Percentiles rank a stretch among this genome's conserved stretches.
Conservation (phyloP, 129 eudicot species). For the Centrapalus pauciflorus region DNA sequence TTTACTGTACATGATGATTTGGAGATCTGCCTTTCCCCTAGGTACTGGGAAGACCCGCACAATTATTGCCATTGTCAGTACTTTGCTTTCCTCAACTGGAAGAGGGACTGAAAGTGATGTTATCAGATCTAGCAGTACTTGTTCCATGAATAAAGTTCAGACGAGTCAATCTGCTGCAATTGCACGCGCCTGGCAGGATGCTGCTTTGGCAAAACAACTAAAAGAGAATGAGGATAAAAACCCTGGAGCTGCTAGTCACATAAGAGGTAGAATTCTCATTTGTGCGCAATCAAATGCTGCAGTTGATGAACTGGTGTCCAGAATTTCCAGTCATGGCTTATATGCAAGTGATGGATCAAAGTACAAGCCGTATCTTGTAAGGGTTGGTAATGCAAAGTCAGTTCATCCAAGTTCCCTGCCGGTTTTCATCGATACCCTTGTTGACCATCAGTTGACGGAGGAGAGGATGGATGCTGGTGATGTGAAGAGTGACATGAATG, state of each 20-base stretch:
- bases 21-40: slow-evolving; percentile 12
- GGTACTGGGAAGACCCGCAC: slow-evolving; percentile 98
- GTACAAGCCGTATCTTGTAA: slow-evolving; percentile 93
- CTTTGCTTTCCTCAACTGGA: slow-evolving; percentile 55
- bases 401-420: slow-evolving; percentile 82
- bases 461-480: slow-evolving; percentile 38
- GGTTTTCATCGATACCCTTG: slow-evolving; percentile 84
- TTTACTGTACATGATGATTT: background rate
- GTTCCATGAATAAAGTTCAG: slow-evolving; percentile 25
- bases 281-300: slow-evolving; percentile 99
- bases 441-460: slow-evolving; percentile 66
- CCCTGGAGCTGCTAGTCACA: slow-evolving; percentile 27
- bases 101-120: slow-evolving; percentile 27
- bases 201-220: slow-evolving; percentile 90
- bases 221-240: slow-evolving; percentile 39
- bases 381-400: slow-evolving; percentile 97
- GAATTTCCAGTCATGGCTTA: slow-evolving; percentile 80
- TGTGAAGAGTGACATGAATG: slow-evolving; percentile 35
- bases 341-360: slow-evolving; percentile 68
- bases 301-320: slow-evolving; percentile 91
- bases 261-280: slow-evolving; percentile 70
- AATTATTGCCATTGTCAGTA: slow-evolving; percentile 85
- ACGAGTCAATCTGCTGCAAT: slow-evolving; percentile 84
- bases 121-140: slow-evolving; percentile 18
- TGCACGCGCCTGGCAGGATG: slow-evolving; percentile 99